Conservation (phyloP, 2,329 filamentous ascomycete species). For the Arthrinium phaeospermum region DNA sequence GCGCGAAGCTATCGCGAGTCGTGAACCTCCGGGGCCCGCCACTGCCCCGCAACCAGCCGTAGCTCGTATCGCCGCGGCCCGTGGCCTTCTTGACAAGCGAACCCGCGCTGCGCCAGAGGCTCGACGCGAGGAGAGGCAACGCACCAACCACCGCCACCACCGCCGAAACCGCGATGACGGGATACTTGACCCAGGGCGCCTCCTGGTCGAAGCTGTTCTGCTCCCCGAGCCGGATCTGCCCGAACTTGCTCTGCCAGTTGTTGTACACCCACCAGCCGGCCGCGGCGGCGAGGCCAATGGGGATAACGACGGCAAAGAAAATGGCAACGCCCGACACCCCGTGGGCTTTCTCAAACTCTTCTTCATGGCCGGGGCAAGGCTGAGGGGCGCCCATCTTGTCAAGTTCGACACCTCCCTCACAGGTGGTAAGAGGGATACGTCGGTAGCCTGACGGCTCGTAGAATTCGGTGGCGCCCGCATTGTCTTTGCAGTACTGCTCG, state of each 20-base stretch:
- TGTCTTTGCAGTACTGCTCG: slow-evolving; percentile 56
- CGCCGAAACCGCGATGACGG: slow-evolving; percentile 75
- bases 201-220: slow-evolving; percentile 68
- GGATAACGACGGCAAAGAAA: slow-evolving; percentile 84
- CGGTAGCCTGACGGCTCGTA: slow-evolving; percentile 88
- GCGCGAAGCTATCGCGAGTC: slow-evolving; percentile 86
- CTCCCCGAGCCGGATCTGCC: slow-evolving; percentile 89
- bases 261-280: slow-evolving; percentile 85
- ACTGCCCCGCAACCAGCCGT: slow-evolving; percentile 53
- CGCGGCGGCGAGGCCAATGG: slow-evolving; percentile 71
- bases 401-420: slow-evolving; percentile 74
- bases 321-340: slow-evolving; percentile 74
- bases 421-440: slow-evolving; percentile 87
- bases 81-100: slow-evolving; percentile 57
- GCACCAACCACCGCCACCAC: slow-evolving; percentile 64
- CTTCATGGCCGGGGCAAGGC: slow-evolving; percentile 79
- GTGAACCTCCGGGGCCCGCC: slow-evolving; percentile 77
- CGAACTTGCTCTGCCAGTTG: slow-evolving; percentile 89
- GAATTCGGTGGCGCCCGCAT: slow-evolving; percentile 78
- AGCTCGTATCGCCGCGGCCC: slow-evolving; percentile 53
- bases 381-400: slow-evolving; percentile 69
- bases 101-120: slow-evolving; percentile 71
- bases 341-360: slow-evolving; percentile 77
- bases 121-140: slow-evolving; percentile 73
- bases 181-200: slow-evolving; percentile 79